Evolutionary conservation across 352 stramenopile genomes (phyloP), one percentile per base, ranked within the genome.

Genomic region (Halophytophthora batemanensis): DNA sequence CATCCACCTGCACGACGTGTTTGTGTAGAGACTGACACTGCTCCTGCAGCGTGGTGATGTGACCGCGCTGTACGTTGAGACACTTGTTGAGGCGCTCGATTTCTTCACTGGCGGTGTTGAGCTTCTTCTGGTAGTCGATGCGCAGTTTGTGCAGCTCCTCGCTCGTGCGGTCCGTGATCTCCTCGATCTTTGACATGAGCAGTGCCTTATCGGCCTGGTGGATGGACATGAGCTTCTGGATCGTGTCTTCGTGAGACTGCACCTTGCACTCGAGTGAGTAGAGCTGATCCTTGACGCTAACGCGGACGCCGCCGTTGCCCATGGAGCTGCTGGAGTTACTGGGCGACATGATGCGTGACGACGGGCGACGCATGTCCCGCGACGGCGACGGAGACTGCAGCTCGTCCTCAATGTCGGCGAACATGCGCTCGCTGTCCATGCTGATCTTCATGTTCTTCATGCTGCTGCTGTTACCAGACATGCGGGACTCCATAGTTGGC

Each of bases 1-100:
- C 82, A 42, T 92, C 82, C n/a, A 92, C 79, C 64, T 89, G 79
- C 38, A 86, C 77, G 38, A 92, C 75, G 63, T 92, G 79, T 59
- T 89, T 90, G 74, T 92, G 79, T 35, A 92, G 66, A 38, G 78
- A 90, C 50, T 90, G 74, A 33, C 79, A 90, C 59, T 90, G 82
- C 56, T 92, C 79, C 56, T 92, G 78, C 21, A 90, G 67, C 38
- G 82, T 92, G 63, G 78, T 88, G 55, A 92, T 89, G 51, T 88
- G 80, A 29, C 82, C 82, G 25, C 82, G 82, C 69, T 92, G 79
- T 25, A 92, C 79, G 40, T 82, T 90, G 43, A 90, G 67, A 46
- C 79, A 90, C 67, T 90, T 92, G 65, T 87, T 90, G 50, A 92
- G 69, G 21, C 82, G 74, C 48, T 92, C 82, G 50, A 92, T 90